Percentiles rank a stretch among this genome's conserved stretches.
Evolutionary conservation across 1,284 basidiomycete genomes (phyloP).

Genomic region (Termitomyces sp.): DNA sequence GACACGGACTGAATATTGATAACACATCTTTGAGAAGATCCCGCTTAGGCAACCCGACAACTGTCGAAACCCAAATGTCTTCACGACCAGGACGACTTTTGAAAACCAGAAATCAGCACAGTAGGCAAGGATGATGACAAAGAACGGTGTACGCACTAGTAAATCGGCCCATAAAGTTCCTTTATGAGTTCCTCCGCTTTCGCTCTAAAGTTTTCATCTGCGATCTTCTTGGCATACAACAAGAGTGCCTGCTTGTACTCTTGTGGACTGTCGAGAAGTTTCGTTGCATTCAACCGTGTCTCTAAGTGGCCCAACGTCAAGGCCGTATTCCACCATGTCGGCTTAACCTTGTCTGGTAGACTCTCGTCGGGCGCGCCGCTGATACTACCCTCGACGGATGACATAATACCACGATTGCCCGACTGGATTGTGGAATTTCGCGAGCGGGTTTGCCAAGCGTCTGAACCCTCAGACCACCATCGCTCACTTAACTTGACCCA

Average conservation of each 20-base stretch:
- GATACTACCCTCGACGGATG: conserved; percentile 53
- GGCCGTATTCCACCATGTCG: conserved; percentile 75
- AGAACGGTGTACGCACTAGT: conserved; percentile 48
- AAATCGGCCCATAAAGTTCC: conserved; percentile 84
- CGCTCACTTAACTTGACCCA: conserved; percentile 75
- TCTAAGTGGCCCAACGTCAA: conserved; percentile 83
- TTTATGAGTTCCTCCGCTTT: conserved; percentile 86
- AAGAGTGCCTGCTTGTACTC: conserved; percentile 78
- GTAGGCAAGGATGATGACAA: not conserved
- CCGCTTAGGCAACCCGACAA: conserved; percentile 70
- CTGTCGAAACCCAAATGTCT: conserved; percentile 60
- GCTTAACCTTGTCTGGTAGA: conserved; percentile 40
- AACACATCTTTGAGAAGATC: conserved; percentile 78
- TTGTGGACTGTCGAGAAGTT: conserved; percentile 67
- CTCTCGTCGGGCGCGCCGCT: conserved; percentile 37
- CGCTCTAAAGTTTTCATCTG: conserved; percentile 78
- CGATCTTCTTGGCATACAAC: conserved; percentile 76
- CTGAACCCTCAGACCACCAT: conserved; percentile 79
- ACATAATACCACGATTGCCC: conserved; percentile 46
- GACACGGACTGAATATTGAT: conserved; percentile 61
- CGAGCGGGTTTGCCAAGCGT: conserved; percentile 72
- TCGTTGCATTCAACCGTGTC: conserved; percentile 68
- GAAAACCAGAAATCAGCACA: conserved; percentile 8
- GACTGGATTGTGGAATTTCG: conserved; percentile 34
- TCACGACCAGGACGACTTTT: conserved; percentile 66